Evolutionary conservation across 2,329 filamentous ascomycete genomes (phyloP).

Genomic region (Phialophora tarda): DNA sequence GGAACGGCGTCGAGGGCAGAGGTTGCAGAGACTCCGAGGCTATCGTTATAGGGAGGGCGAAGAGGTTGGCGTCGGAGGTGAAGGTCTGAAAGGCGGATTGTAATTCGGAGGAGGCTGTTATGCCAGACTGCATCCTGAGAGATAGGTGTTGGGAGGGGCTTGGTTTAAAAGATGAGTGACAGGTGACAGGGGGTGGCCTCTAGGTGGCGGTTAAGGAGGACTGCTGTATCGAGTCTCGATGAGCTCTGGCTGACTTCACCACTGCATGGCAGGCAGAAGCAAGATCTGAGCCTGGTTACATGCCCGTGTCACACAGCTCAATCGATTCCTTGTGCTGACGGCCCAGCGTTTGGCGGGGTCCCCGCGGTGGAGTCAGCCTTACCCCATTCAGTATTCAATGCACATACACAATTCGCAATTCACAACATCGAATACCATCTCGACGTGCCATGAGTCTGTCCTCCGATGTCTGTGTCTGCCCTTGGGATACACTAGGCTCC

Average conservation of each 20-base stretch:
- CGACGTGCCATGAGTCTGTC: not conserved
- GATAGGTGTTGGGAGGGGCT: not conserved
- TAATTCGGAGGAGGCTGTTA: conserved; percentile 52
- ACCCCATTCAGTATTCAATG: not conserved
- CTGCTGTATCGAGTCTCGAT: not conserved
- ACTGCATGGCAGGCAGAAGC: not conserved
- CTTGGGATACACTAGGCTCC: not conserved
- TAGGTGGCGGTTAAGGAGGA: not conserved
- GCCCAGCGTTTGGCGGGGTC: not conserved
- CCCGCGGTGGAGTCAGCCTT: not conserved
- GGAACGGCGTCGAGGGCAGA: conserved; percentile 48
- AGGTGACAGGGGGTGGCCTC: too few relatives aligned
- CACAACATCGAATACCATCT: not conserved
- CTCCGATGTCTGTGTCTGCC: not conserved
- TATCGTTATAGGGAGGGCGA: conserved; percentile 56
- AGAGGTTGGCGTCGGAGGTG: conserved; percentile 48
- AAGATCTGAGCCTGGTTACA: not conserved
- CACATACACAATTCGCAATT: not conserved
- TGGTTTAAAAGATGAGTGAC: not conserved
- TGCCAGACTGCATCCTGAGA: conserved; percentile 6
- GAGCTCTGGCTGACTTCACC: not conserved
- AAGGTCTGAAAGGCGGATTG: conserved; percentile 55
- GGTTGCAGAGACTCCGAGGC: conserved; percentile 52
- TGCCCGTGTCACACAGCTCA: too few relatives aligned
- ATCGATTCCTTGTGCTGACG: too few relatives aligned